A percentile compares a stretch with the other conserved stretches of the same genome.
Evolutionary conservation across 257 asterid genomes (phyloP).

Genomic region (Orobanche coerulescens): DNA sequence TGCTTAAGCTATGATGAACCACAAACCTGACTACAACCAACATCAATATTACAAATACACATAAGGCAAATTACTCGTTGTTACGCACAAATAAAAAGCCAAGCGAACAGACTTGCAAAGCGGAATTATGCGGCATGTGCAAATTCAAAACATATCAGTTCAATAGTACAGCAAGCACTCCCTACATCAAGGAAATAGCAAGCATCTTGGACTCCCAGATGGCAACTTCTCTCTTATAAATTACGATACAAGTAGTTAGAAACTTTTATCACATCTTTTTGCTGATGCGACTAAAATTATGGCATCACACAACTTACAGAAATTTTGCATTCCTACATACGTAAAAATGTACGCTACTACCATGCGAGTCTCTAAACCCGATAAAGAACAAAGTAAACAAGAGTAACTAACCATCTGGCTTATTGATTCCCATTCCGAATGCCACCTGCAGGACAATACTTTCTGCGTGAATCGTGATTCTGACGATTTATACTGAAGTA

Average conservation of each 20-base stretch:
- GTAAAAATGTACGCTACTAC: constrained; percentile 8
- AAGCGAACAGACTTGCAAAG: constrained; percentile 13
- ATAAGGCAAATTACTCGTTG: not conserved
- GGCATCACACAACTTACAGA: constrained; percentile 8
- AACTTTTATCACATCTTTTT: constrained; percentile 5
- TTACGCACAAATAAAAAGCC: constrained; percentile 5
- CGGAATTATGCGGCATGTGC: not conserved
- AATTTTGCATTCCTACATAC: not conserved
- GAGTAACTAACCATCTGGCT: constrained; percentile 84
- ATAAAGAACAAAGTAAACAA: constrained; percentile 7
- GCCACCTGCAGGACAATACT: constrained; percentile 62
- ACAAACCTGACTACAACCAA: constrained; percentile 90
- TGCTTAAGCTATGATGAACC: constrained; percentile 95
- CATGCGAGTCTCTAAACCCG: not conserved
- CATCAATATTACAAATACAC: constrained; percentile 19
- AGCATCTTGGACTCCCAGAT: too few species aligned
- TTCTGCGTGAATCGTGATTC: not conserved
- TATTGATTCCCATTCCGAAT: constrained; percentile 99
- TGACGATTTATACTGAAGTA: constrained; percentile 7
- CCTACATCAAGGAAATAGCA: too few species aligned
- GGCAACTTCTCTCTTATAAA: constrained; percentile 5
- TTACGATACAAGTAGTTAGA: not conserved
- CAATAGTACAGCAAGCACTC: too few species aligned
- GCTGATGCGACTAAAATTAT: constrained; percentile 10
- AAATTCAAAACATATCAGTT: too few species aligned